Conservation (phyloP, 2,329 filamentous ascomycete species). For the Sclerotinia glacialis region DNA sequence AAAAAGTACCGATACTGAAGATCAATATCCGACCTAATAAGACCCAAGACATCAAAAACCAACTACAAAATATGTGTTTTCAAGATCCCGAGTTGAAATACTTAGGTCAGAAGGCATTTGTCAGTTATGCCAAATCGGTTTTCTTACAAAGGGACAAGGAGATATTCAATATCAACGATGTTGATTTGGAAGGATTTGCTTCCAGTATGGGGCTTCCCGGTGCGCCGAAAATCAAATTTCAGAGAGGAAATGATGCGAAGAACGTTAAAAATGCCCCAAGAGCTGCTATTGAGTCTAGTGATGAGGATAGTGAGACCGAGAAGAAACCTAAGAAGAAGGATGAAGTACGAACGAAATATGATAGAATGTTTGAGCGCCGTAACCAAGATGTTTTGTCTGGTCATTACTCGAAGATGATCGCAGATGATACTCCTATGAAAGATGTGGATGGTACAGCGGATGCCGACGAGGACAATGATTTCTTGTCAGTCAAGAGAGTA, state of each 20-base stretch:
- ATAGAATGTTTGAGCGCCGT: constrained; percentile 94
- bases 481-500: constrained; percentile 86
- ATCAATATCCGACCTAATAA: constrained; percentile 89
- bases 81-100: constrained; percentile 93
- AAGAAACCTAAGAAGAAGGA: constrained; percentile 62
- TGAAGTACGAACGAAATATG: constrained; percentile 87
- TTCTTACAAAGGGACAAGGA: constrained; percentile 90
- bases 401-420: constrained; percentile 86
- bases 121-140: constrained; percentile 81
- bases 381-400: constrained; percentile 95
- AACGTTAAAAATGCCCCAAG: constrained; percentile 82
- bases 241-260: constrained; percentile 86
- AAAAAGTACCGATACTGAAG: constrained; percentile 82
- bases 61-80: constrained; percentile 93
- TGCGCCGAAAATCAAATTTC: constrained; percentile 87
- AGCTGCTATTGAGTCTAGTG: constrained; percentile 57
- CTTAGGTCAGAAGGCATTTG: constrained; percentile 91
- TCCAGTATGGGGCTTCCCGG: constrained; percentile 84
- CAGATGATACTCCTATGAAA: constrained; percentile 51
- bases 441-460: constrained; percentile 48
- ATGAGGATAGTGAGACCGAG: constrained; percentile 55
- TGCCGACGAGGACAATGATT: constrained; percentile 72
- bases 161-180: constrained; percentile 77
- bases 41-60: constrained; percentile 78
- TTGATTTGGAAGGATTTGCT: constrained; percentile 84